Evolutionary conservation across 805 yeast species (phyloP).

Genomic region (Saturnispora galanensis): DNA sequence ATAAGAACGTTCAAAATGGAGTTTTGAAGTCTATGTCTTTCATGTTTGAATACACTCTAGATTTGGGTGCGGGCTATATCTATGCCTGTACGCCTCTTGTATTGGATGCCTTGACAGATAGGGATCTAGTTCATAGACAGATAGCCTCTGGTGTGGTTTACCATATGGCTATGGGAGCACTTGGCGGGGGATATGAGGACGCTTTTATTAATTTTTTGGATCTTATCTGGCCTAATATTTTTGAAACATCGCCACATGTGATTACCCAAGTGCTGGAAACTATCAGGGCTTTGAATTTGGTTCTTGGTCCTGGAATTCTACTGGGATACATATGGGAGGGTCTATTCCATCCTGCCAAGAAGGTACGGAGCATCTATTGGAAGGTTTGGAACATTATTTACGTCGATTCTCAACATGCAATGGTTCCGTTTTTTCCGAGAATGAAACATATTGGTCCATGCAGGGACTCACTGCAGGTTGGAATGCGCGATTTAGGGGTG

Average conservation of each 20-base stretch:
- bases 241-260: constrained; percentile 94
- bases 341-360: constrained; percentile 84
- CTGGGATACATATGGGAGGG: constrained; percentile 81
- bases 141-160: constrained; percentile 84
- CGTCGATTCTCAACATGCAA: constrained; percentile 58
- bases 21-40: constrained; percentile 84
- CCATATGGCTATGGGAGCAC: constrained; percentile 71
- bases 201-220: constrained; percentile 78
- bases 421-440: constrained; percentile 77
- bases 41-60: constrained; percentile 85
- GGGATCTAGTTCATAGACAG: constrained; percentile 90
- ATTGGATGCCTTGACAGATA: constrained; percentile 82
- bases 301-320: constrained; percentile 67
- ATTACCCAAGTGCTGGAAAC: constrained; percentile 74
- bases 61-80: constrained; percentile 68
- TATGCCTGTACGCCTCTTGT: constrained; percentile 70
- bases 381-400: constrained; percentile 67
- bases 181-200: constrained; percentile 68
- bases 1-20: constrained; percentile 90
- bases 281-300: constrained; percentile 58
- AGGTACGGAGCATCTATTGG: constrained; percentile 84
- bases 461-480: constrained; percentile 8
- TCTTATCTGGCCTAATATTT: constrained; percentile 76
- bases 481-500: constrained; percentile 20
- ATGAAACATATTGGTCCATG: constrained; percentile 27